These are phyloP conservation scores for Artemisia tridentata DNA, from an alignment of 129 eudicot genomes.

Conservation along the genomic window DNA sequence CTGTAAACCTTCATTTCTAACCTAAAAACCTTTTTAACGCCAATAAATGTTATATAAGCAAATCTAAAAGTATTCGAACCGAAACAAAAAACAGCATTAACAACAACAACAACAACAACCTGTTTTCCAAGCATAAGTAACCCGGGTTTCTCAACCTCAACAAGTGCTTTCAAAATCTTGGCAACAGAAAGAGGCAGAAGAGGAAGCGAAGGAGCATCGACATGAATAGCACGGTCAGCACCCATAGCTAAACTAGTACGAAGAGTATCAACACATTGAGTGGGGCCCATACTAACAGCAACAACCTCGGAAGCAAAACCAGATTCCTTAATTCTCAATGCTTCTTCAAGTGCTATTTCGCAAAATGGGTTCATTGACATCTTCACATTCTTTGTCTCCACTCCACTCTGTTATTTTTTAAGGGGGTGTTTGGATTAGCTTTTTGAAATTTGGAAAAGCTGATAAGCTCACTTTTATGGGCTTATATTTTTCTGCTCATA, in stretches of 20 bases:
- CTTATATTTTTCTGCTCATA: no score
- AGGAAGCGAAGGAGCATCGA: slow-evolving; percentile 38
- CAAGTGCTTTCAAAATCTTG: slow-evolving; percentile 79
- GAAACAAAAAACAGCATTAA: background rate
- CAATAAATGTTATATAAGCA: no score
- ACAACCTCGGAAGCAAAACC: slow-evolving; percentile 82
- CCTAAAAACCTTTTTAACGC: no score
- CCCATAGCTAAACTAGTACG: slow-evolving; percentile 97
- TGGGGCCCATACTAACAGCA: slow-evolving; percentile 83
- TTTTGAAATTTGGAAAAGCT: no score
- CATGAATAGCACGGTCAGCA: slow-evolving; percentile 92
- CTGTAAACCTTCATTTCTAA: no score
- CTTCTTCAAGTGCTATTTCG: slow-evolving; percentile 91
- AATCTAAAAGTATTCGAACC: no score
- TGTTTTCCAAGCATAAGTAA: slow-evolving; percentile 80
- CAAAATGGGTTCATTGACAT: slow-evolving; percentile 99
- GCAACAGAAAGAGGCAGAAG: slow-evolving; percentile 71
- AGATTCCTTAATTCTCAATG: slow-evolving; percentile 59
- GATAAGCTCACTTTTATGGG: no score
- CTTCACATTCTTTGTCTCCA: slow-evolving; percentile 85
- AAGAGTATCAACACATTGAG: slow-evolving; percentile 71
- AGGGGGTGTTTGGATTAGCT: no score
- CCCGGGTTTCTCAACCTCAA: slow-evolving; percentile 68
- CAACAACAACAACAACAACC: slow-evolving; percentile 43
- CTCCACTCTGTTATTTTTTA: slow-evolving; percentile 54